A percentile compares a stretch with the other conserved stretches of the same genome.
phyloP scores from a whole-genome alignment of 2,329 filamentous ascomycete genomes.

The Penicillium janthinellum region DNA sequence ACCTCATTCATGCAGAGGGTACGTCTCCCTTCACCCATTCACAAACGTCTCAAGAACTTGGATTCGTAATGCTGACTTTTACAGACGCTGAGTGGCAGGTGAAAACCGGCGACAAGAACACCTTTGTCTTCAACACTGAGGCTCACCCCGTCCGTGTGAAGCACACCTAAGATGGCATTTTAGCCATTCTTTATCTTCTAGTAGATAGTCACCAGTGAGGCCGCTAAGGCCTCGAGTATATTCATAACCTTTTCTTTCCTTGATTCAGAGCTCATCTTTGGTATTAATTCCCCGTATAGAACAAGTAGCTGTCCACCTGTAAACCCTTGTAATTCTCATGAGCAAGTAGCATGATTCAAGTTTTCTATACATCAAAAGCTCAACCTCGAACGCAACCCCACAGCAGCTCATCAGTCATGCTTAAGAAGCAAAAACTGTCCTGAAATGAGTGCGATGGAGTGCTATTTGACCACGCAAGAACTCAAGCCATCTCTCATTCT shows the following conservation, averaged over 20 bases:
- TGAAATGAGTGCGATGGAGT: too few relatives aligned
- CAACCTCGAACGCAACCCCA: too few relatives aligned
- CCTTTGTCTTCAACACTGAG: slow-evolving; percentile 67
- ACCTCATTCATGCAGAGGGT: slow-evolving; percentile 64
- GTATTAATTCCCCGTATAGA: neutral
- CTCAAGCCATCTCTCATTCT: too few relatives aligned
- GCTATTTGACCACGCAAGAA: too few relatives aligned
- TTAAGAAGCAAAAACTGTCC: too few relatives aligned
- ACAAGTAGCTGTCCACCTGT: neutral
- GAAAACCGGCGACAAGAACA: slow-evolving; percentile 49
- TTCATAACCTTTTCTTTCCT: slow-evolving; percentile 4
- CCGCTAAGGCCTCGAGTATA: neutral
- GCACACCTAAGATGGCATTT: slow-evolving; percentile 3
- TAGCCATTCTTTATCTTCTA: neutral
- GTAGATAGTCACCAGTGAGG: neutral
- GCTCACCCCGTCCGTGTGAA: slow-evolving; percentile 55
- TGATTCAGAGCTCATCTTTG: neutral
- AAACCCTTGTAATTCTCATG: too few relatives aligned
- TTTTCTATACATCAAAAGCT: too few relatives aligned
- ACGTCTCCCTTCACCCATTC: slow-evolving; percentile 7
- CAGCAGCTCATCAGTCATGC: too few relatives aligned
- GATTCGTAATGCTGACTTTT: slow-evolving; percentile 14
- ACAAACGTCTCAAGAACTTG: neutral
- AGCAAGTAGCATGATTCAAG: too few relatives aligned
- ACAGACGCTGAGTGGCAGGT: slow-evolving; percentile 63